phyloP scores from a whole-genome alignment of 2,329 filamentous ascomycete genomes.

The Diaporthe ilicicola region DNA sequence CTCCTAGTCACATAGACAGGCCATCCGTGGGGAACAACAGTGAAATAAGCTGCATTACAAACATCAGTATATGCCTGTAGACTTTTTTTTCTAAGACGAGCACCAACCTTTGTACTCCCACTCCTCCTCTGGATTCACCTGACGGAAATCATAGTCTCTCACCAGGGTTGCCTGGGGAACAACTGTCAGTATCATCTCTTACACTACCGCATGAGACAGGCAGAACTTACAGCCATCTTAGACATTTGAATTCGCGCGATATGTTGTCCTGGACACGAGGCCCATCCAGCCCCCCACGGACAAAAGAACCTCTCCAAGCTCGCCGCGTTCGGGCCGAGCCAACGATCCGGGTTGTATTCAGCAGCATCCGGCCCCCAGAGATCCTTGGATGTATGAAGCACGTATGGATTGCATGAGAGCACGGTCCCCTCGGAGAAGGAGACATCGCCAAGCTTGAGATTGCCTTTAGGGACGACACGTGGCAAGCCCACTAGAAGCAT shows the following conservation, averaged over 20 bases:
- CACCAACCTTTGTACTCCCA: conserved; percentile 37
- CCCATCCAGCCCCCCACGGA: conserved; percentile 7
- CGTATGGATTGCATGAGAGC: conserved; percentile 37
- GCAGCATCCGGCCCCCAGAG: conserved; percentile 37
- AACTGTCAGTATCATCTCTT: neutral
- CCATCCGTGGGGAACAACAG: conserved; percentile 38
- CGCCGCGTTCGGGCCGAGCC: conserved; percentile 34
- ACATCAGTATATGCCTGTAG: neutral
- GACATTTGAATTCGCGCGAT: conserved; percentile 7
- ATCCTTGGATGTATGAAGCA: conserved; percentile 41
- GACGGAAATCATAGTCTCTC: conserved; percentile 32
- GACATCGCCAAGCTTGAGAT: conserved; percentile 38
- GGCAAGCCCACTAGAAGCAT: conserved; percentile 38
- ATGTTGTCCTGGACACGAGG: conserved; percentile 13
- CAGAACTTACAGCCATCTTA: conserved; percentile 4
- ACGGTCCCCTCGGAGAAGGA: conserved; percentile 41
- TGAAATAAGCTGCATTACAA: conserved; percentile 37
- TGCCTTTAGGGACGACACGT: conserved; percentile 39
- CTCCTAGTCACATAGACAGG: conserved; percentile 34
- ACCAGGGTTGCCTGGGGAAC: conserved; percentile 9
- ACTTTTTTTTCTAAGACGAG: neutral
- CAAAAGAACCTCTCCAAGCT: conserved; percentile 36
- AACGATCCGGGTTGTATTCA: conserved; percentile 38
- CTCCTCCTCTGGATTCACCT: conserved; percentile 36
- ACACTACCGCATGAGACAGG: neutral